phyloP scores from a whole-genome alignment of 495 filamentous ascomycete genomes.

The Hypoxylon lenormandii region DNA sequence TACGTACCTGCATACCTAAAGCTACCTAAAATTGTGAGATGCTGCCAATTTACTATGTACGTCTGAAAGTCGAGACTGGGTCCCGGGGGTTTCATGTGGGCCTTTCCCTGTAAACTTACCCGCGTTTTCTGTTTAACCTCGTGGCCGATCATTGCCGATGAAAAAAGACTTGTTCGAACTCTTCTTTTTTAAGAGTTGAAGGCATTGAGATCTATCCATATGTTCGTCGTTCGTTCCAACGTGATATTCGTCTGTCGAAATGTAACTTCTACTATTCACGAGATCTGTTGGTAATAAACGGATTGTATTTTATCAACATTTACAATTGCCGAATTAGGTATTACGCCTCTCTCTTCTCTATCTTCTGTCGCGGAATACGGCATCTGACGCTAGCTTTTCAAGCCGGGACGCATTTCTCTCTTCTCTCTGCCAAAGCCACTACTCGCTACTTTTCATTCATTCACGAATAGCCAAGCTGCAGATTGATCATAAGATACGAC shows the following conservation, averaged over 20 bases:
- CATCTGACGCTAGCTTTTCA: slow-evolving; percentile 12
- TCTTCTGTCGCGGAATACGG: slow-evolving; percentile 7
- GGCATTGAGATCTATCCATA: neutral
- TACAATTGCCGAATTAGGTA: neutral
- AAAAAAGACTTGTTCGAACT: slow-evolving; percentile 17
- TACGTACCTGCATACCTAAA: no score
- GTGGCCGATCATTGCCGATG: slow-evolving; percentile 31
- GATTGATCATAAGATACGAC: slow-evolving; percentile 18
- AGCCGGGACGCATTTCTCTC: slow-evolving; percentile 10
- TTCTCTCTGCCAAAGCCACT: slow-evolving; percentile 8
- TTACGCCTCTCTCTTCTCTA: neutral
- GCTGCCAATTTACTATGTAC: no score
- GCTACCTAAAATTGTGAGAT: no score
- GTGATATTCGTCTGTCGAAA: slow-evolving; percentile 22
- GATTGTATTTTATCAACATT: neutral
- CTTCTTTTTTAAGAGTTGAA: slow-evolving; percentile 15
- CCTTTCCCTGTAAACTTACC: slow-evolving; percentile 24
- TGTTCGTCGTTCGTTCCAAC: slow-evolving; percentile 13
- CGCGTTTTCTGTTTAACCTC: slow-evolving; percentile 33
- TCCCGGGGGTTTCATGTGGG: slow-evolving; percentile 19
- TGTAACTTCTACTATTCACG: slow-evolving; percentile 20
- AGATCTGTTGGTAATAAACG: slow-evolving; percentile 13
- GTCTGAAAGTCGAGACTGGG: neutral
- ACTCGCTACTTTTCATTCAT: slow-evolving; percentile 12
- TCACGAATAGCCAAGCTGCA: slow-evolving; percentile 3